Base-by-base conservation (phyloP, 352 stramenopile species). In the Phytopythium litorale region DNA sequence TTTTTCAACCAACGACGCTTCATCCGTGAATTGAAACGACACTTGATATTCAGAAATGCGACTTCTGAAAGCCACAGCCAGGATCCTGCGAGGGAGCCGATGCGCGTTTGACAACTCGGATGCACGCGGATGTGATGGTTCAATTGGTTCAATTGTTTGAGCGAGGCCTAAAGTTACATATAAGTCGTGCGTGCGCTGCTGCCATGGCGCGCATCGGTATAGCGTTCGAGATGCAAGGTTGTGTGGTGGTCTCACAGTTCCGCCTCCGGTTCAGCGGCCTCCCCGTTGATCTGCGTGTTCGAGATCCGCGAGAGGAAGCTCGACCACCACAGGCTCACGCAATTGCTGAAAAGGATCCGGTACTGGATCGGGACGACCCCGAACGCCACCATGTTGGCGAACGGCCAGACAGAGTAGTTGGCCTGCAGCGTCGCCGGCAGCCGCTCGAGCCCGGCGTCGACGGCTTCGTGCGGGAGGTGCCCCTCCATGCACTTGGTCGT, bases 331-430 rank as follows among this genome's bases (percentile, higher is more conserved):
- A 84, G 68, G 38, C 69, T 83, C 40, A 84, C 72, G 55, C 72
- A 80, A 62, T 82, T 83, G 52, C 70, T 71, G 59, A 81, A 84
- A 1, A 79, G 75, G n/a, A 76, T 72, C 7, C 78, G 75, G 49
- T 83, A 81, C 38, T 78, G 78, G 45, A 84, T 60, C 48, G 75
- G 78, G 35, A 84, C 66, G 19, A 87, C 56, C 38, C 58, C 62
- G 64, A 87, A 87, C n/a, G 75, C 70, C 35, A 82, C 63, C 23
- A 83, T 16, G 45, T 87, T 77, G 33, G 78, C 68, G 13, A 77
- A 58, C 2, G 74, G 70, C 78, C 78, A 87, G 35, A 87, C 67
- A 51, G 69, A 73, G 66, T 79, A 82, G 66, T 77, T 82, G 56
- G 73, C 70, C 11, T 48, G 28, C 38, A 84, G 42, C 25, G 76